These are phyloP conservation scores for Sphenostylis stenocarpa DNA, from an alignment of 306 rosid genomes.

Conservation along the genomic window DNA sequence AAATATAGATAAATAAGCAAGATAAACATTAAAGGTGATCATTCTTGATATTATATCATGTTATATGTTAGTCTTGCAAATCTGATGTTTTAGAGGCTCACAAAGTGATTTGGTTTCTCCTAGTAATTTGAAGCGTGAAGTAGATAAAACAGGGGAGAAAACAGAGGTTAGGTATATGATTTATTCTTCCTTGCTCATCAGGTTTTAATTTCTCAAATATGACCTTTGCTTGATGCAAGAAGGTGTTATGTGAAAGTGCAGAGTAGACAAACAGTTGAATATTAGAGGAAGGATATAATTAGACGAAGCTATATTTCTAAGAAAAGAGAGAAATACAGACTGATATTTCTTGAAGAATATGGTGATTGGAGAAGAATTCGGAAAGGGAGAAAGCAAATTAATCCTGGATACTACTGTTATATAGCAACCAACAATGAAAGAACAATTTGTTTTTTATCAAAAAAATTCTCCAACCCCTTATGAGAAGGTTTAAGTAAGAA, in stretches of 20 bases:
- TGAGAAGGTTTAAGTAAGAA: background rate
- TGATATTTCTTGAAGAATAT: background rate
- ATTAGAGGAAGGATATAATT: no score
- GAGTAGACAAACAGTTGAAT: background rate
- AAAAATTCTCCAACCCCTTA: background rate
- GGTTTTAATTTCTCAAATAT: background rate
- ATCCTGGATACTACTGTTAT: background rate
- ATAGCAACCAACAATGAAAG: background rate
- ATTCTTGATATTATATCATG: background rate
- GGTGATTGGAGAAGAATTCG: conserved; percentile 2
- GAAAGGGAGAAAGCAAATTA: background rate
- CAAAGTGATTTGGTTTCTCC: background rate
- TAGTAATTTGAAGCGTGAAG: background rate
- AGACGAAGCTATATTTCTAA: no score
- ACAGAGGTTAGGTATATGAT: conserved; percentile 5
- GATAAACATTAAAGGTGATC: background rate
- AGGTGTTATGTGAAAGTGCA: background rate
- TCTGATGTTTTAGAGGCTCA: background rate
- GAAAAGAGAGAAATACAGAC: conserved; percentile 5
- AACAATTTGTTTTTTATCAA: background rate
- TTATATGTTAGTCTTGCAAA: background rate
- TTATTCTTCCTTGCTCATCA: background rate
- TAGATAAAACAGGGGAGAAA: conserved; percentile 10
- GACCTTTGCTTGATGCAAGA: background rate
- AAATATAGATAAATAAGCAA: background rate